Conservation (phyloP, 768 basidiomycete species). For the Auricularia cornea region DNA sequence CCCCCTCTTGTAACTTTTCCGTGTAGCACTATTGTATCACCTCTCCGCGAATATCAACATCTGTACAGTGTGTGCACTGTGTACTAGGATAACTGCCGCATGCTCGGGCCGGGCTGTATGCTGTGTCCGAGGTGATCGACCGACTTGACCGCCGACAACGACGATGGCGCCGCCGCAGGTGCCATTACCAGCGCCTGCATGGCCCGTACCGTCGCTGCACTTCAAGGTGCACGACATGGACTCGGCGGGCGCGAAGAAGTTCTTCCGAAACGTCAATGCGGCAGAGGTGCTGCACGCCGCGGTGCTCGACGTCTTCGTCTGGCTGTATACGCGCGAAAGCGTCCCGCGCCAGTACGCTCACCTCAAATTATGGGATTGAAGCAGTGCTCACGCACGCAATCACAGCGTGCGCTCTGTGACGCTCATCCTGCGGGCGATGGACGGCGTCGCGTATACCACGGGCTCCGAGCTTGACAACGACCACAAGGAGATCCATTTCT, state of each 20-base stretch:
- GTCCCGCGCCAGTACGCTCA: constrained; percentile 38
- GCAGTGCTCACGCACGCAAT: no score
- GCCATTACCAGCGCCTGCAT: constrained; percentile 22
- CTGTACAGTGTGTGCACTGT: neutral
- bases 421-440: constrained; percentile 31
- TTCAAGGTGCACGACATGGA: constrained; percentile 50
- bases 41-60: no score
- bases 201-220: constrained; percentile 49
- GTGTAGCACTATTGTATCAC: neutral
- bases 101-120: no score
- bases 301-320: constrained; percentile 30
- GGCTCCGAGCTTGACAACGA: constrained; percentile 35
- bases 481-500: constrained; percentile 69
- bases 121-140: no score
- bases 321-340: constrained; percentile 36
- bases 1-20: neutral
- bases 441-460: constrained; percentile 61
- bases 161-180: constrained; percentile 9
- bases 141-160: no score
- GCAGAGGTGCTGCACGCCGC: constrained; percentile 29
- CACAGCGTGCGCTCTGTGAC: constrained; percentile 14
- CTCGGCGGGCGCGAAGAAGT: constrained; percentile 49
- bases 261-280: constrained; percentile 44
- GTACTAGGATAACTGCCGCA: no score
- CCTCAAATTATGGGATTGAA: no score